phyloP scores from a whole-genome alignment of 768 basidiomycete species.

The Auriculariales sp. region DNA sequence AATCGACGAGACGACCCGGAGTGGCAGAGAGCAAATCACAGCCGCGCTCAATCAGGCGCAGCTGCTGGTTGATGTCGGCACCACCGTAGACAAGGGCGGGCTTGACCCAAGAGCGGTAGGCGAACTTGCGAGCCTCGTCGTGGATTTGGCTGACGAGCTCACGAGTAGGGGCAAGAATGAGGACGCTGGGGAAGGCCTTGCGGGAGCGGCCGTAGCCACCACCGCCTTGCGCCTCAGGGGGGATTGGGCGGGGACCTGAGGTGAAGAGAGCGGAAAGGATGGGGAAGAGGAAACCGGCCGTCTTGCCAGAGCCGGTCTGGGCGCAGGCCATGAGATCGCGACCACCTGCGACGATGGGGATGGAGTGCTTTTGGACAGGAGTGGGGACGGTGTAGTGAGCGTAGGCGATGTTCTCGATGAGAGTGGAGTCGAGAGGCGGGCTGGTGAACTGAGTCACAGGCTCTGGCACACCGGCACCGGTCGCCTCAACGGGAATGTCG shows the following conservation, averaged over 20 bases:
- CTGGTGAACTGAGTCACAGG: conserved; percentile 76
- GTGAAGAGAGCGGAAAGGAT: conserved; percentile 89
- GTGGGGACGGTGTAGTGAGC: conserved; percentile 93
- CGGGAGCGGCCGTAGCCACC: conserved; percentile 48
- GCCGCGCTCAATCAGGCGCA: conserved; percentile 87
- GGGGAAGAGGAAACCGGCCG: conserved; percentile 97
- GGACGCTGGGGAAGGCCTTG: conserved; percentile 93
- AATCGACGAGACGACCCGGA: conserved; percentile 92
- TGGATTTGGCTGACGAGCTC: conserved; percentile 99
- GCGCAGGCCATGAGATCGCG: conserved; percentile 15
- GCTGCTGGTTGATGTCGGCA: conserved; percentile 92
- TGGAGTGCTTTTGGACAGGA: conserved; percentile 98
- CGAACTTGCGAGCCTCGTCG: conserved; percentile 97
- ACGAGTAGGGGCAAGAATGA: conserved; percentile 94
- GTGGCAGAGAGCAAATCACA: conserved; percentile 96
- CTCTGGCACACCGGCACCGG: conserved; percentile 93
- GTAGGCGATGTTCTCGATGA: conserved; percentile 86
- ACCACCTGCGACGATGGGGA: conserved; percentile 87
- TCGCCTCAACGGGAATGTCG: conserved; percentile 98
- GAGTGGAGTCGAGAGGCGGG: conserved; percentile 82
- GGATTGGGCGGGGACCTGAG: conserved; percentile 62
- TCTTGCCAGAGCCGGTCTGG: conserved; percentile 99
- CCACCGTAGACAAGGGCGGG: conserved; percentile 99
- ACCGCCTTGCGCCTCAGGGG: conserved; percentile 30
- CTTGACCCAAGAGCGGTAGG: conserved; percentile 98